A percentile compares a stretch with the other conserved stretches of the same genome.
phyloP scores from a whole-genome alignment of 73 alveolate genomes.

The Symbiodinium natans region DNA sequence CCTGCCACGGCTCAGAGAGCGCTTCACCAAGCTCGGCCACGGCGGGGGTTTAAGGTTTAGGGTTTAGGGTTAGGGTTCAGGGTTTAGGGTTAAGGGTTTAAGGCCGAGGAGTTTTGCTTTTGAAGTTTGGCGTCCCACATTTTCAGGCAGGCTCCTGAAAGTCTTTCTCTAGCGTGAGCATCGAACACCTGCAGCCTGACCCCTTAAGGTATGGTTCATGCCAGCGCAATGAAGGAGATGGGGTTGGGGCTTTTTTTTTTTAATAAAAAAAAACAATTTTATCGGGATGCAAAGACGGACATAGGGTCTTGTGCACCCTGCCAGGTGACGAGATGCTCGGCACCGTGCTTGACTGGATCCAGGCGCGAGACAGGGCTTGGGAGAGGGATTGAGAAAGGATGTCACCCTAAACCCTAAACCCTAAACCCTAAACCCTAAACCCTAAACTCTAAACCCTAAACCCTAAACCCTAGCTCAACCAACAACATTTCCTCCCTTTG shows the following conservation, averaged over 20 bases:
- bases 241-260: no score
- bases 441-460: background rate
- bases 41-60: conserved; percentile 12
- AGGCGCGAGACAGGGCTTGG: background rate
- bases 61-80: no score
- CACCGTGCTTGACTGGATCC: conserved; percentile 89
- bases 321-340: conserved; percentile 86
- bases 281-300: no score
- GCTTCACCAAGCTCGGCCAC: conserved; percentile 57
- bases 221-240: no score
- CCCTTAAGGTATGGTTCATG: no score
- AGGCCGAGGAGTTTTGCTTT: no score
- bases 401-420: background rate
- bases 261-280: no score
- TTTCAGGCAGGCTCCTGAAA: background rate
- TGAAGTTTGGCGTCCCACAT: background rate
- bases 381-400: background rate
- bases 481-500: no score
- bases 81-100: no score
- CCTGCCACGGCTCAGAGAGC: conserved; percentile 43
- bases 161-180: background rate
- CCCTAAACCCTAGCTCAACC: no score
- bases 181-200: background rate
- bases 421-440: background rate
- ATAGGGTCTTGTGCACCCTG: no score